phyloP scores from a whole-genome alignment of 169 alveolate genomes.

The Cystoisospora suis region DNA sequence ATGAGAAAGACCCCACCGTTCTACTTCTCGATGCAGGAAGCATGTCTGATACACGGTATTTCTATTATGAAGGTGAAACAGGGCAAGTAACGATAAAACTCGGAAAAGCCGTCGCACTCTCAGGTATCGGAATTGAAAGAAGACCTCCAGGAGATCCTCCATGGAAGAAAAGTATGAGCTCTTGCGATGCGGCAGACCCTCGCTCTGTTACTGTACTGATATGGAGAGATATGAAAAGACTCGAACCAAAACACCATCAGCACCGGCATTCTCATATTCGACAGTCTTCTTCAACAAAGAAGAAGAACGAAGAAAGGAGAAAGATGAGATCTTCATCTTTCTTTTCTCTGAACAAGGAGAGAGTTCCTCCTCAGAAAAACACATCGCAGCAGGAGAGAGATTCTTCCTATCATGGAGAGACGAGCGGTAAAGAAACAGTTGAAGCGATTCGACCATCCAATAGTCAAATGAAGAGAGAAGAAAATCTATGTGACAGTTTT shows the following conservation, averaged over 20 bases:
- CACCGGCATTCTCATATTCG: not conserved
- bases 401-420: no score
- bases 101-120: not conserved
- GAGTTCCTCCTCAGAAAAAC: no score
- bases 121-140: not conserved
- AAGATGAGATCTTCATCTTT: not conserved
- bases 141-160: not conserved
- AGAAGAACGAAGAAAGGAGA: not conserved
- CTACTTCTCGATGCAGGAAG: not conserved
- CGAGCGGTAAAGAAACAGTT: not conserved
- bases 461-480: no score
- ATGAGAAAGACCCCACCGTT: not conserved
- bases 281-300: not conserved
- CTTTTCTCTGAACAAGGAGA: no score
- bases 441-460: not conserved
- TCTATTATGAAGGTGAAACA: not conserved
- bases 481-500: no score
- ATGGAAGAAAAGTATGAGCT: not conserved
- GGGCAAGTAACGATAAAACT: conserved; percentile 3
- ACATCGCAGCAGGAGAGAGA: no score
- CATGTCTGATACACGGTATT: not conserved
- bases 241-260: not conserved
- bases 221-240: not conserved
- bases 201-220: not conserved
- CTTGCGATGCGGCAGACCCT: not conserved